Conservation (phyloP, 495 filamentous ascomycete species). For the Letharia columbiana region DNA sequence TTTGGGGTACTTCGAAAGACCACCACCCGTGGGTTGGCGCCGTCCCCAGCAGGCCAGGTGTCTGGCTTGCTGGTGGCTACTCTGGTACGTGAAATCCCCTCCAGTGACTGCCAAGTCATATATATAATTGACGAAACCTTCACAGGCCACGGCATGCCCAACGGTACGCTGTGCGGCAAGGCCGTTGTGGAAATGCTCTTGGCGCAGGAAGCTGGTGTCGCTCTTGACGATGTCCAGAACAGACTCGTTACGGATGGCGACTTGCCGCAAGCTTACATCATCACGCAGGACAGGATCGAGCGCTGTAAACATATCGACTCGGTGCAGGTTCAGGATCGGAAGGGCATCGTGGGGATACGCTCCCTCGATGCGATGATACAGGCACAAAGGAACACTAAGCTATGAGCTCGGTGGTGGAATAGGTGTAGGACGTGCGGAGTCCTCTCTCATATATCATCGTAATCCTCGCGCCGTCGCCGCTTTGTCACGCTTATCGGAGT, state of each 20-base stretch:
- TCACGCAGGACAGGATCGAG: slow-evolving; percentile 19
- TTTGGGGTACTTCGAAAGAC: slow-evolving; percentile 72
- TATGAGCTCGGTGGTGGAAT: not conserved
- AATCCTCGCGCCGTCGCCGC: no score
- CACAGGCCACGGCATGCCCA: slow-evolving; percentile 69
- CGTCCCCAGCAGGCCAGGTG: slow-evolving; percentile 40
- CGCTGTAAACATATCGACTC: slow-evolving; percentile 16
- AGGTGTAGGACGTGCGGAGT: no score
- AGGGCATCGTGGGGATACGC: not conserved
- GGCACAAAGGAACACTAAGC: not conserved
- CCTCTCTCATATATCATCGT: no score
- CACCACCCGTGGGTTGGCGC: slow-evolving; percentile 58
- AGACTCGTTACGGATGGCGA: slow-evolving; percentile 29
- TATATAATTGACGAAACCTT: no score
- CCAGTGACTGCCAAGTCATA: no score
- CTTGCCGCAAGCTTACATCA: slow-evolving; percentile 24
- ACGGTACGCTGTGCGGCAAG: slow-evolving; percentile 58
- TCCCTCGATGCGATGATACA: not conserved
- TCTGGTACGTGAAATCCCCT: slow-evolving; percentile 31
- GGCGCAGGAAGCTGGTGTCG: slow-evolving; percentile 26
- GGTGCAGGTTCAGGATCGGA: slow-evolving; percentile 18
- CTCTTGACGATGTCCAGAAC: slow-evolving; percentile 26
- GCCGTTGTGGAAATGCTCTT: slow-evolving; percentile 58
- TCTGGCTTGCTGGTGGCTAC: slow-evolving; percentile 56
- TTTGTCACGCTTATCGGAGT: no score